Conservation (phyloP, 495 filamentous ascomycete genomes). For the Neurospora africana region DNA sequence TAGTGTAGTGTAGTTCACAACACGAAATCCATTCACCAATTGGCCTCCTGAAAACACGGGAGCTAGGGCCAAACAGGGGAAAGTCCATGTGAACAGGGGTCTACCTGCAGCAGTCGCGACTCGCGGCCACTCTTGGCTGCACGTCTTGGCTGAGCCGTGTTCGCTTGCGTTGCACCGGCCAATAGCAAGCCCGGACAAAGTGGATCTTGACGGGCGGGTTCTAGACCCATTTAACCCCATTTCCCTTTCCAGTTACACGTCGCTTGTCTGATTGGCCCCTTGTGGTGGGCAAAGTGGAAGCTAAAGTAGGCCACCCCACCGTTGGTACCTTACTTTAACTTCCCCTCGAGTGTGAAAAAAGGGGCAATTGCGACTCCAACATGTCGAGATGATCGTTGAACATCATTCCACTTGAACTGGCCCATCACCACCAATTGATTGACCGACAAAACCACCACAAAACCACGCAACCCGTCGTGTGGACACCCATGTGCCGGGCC, state of each 20-base stretch:
- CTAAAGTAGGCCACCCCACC: not conserved
- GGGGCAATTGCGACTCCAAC: not conserved
- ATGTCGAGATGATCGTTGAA: not conserved
- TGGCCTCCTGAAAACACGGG: not conserved
- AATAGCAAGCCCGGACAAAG: not conserved
- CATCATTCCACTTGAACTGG: not conserved
- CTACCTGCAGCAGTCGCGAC: not conserved
- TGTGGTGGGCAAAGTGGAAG: not conserved
- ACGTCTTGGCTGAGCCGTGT: not conserved
- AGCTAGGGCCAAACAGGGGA: not conserved
- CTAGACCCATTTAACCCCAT: not conserved
- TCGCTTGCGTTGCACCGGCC: not conserved
- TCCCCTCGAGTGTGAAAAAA: not conserved
- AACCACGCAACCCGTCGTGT: not conserved
- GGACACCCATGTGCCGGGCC: not conserved
- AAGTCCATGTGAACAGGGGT: not conserved
- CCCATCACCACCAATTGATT: not conserved
- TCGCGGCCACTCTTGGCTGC: slow-evolving; percentile 3
- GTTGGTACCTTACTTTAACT: not conserved
- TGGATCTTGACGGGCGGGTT: not conserved
- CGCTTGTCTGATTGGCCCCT: slow-evolving; percentile 7
- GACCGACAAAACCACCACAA: not conserved
- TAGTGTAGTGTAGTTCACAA: not conserved
- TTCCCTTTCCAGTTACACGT: slow-evolving; percentile 7
- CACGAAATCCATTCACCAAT: not conserved